Percentiles rank a stretch among this genome's conserved stretches.
Conservation (phyloP, 2,329 filamentous ascomycete genomes). For the Diaporthe helianthi region DNA sequence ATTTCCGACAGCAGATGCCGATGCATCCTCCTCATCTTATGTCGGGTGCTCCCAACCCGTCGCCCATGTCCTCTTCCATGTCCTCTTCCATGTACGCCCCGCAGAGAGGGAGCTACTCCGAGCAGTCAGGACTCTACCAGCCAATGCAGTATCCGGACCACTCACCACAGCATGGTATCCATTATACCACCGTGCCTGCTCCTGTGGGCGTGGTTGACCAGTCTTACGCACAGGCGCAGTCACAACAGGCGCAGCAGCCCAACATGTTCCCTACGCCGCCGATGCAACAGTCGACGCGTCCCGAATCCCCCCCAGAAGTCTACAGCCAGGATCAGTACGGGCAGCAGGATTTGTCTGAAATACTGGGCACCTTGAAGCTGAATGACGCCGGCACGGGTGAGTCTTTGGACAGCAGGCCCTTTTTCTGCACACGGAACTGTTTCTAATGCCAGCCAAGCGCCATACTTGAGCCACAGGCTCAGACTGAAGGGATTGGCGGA, state of each 20-base stretch:
- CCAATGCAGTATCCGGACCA: constrained; percentile 55
- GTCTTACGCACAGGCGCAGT: constrained; percentile 47
- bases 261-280: constrained; percentile 61
- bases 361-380: constrained; percentile 86
- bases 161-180: constrained; percentile 54
- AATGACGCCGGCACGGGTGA: constrained; percentile 85
- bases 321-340: constrained; percentile 70
- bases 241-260: constrained; percentile 46
- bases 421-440: not conserved
- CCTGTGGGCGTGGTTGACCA: constrained; percentile 59
- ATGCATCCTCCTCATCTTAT: constrained; percentile 55
- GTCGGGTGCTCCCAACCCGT: constrained; percentile 39
- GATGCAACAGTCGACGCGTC: constrained; percentile 51
- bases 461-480: constrained; percentile 77
- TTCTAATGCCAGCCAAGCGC: constrained; percentile 60
- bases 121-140: constrained; percentile 54
- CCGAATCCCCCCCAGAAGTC: constrained; percentile 55
- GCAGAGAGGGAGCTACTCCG: constrained; percentile 55
- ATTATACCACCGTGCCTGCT: constrained; percentile 61
- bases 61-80: constrained; percentile 46
- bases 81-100: constrained; percentile 55
- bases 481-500: constrained; percentile 53
- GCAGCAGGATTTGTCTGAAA: constrained; percentile 76
- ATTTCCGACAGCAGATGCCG: constrained; percentile 60
- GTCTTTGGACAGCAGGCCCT: constrained; percentile 38